Base-by-base conservation (phyloP, 495 filamentous ascomycete genomes). In the Hyphodiscus hymeniophilus region DNA sequence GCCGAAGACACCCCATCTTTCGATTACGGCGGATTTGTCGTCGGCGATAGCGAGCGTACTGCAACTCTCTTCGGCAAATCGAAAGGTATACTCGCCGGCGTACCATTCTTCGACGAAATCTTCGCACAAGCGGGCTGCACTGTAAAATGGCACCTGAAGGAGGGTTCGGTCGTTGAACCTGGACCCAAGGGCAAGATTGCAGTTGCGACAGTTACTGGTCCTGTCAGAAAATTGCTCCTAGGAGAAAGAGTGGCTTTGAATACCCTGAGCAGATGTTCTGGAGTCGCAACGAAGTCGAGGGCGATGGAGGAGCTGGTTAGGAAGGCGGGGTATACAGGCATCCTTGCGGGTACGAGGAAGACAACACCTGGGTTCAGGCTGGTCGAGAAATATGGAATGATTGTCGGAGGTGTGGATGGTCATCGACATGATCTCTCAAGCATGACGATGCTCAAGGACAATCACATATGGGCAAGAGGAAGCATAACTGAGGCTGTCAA, bases 371-470 rank as follows among this genome's bases (percentile, higher is more conserved):
- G 94, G 0, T 97, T 97, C 67, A 76, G 92, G 3, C 69, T 98
- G 7, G 89, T 97, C 2, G 92, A 98, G 71, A 98, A 98, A 71
- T 98, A 97, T 63, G 92, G 87, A 42, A 94, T 98, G 80, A 68
- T 95, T 12, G 81, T 95, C 12, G 92, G 90, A 16, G 94, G 94
- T 15, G 86, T 83, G 26, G 92, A 98, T 61, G 77, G 82, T 1
- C 94, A 98, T 61, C 76, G 92, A 12, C 86, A 95, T 65, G 94
- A 97, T 65, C 68, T 98, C 31, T 88, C 82, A 52, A 74, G 81
- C 35, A 97, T 98, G 92, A 88, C 85, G 20, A 98, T 98, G 92
- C 73, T 98, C 42, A 98, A 98, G 70, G 92, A 98, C 66, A 98
- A 98, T 62, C 92, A 98, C 63, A 80, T 98, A 23, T 94, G 87